phyloP scores from a whole-genome alignment of 257 asterid genomes.

The Lycium barbarum region DNA sequence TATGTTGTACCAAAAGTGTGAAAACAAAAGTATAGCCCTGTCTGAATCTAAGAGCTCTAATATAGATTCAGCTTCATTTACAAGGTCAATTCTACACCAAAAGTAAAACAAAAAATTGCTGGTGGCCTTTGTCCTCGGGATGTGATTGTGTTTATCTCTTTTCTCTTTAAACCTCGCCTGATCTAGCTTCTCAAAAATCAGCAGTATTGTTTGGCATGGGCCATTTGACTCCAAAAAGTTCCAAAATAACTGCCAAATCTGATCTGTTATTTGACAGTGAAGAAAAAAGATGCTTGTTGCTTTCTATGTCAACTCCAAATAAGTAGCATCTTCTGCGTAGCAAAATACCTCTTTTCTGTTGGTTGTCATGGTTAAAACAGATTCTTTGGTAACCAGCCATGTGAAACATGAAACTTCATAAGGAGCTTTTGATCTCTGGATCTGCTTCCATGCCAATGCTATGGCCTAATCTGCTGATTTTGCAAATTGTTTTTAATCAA shows the following conservation, averaged over 20 bases:
- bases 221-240: background rate
- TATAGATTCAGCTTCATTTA: constrained; percentile 5
- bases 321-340: background rate
- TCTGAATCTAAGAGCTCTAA: background rate
- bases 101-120: background rate
- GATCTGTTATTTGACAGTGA: background rate
- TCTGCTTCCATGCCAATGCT: constrained; percentile 10
- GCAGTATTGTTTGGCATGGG: constrained; percentile 9
- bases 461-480: background rate
- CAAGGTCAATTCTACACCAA: background rate
- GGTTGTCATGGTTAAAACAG: background rate
- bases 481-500: too few relatives aligned
- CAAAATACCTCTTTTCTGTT: background rate
- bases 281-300: background rate
- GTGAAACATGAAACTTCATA: constrained; percentile 1
- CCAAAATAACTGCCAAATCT: constrained; percentile 11
- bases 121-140: background rate
- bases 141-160: constrained; percentile 3
- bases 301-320: background rate
- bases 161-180: background rate
- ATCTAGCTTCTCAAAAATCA: constrained; percentile 7
- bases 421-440: background rate
- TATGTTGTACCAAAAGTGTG: background rate
- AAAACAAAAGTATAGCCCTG: background rate
- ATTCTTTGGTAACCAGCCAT: background rate